A percentile compares a stretch with the other conserved stretches of the same genome.
Conservation (phyloP, 2,329 filamentous ascomycete species). For the Metarhizium brunneum region DNA sequence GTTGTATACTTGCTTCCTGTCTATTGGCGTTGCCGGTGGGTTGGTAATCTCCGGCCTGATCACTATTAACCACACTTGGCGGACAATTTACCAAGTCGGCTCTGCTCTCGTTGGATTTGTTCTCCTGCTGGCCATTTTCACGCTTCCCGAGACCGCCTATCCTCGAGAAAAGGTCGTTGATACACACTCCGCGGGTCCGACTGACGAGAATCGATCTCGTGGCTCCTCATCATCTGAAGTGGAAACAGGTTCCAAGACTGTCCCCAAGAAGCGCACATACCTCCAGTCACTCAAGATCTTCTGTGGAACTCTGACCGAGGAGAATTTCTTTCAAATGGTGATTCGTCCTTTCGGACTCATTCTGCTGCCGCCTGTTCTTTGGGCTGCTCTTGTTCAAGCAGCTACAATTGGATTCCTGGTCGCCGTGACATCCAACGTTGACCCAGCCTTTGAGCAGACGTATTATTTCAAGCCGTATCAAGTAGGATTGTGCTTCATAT, state of each 20-base stretch:
- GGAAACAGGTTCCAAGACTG: constrained; percentile 7
- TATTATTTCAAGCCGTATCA: constrained; percentile 37
- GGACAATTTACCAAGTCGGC: constrained; percentile 42
- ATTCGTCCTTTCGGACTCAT: constrained; percentile 41
- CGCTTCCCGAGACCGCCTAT: constrained; percentile 46
- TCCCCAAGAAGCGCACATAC: constrained; percentile 19
- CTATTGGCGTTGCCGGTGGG: constrained; percentile 32
- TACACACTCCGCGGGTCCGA: constrained; percentile 1
- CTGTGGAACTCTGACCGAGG: constrained; percentile 30
- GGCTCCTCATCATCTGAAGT: constrained; percentile 9
- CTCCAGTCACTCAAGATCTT: constrained; percentile 30
- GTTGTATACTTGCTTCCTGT: constrained; percentile 30
- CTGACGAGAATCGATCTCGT: constrained; percentile 6
- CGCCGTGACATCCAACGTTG: constrained; percentile 44
- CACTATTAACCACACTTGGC: constrained; percentile 37
- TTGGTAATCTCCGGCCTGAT: constrained; percentile 38
- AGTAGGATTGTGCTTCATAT: constrained; percentile 41
- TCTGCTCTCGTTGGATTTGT: constrained; percentile 38
- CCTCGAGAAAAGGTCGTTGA: constrained; percentile 17
- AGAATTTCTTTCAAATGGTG: constrained; percentile 37
- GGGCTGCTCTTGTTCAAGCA: constrained; percentile 44
- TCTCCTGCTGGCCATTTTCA: constrained; percentile 39
- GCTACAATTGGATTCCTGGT: constrained; percentile 47
- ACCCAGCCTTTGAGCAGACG: constrained; percentile 29
- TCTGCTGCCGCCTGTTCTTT: constrained; percentile 41